Percentiles rank a stretch among this genome's conserved stretches.
phyloP scores from a whole-genome alignment of 2,329 filamentous ascomycete genomes.

The Myriosclerotinia scirpicola region DNA sequence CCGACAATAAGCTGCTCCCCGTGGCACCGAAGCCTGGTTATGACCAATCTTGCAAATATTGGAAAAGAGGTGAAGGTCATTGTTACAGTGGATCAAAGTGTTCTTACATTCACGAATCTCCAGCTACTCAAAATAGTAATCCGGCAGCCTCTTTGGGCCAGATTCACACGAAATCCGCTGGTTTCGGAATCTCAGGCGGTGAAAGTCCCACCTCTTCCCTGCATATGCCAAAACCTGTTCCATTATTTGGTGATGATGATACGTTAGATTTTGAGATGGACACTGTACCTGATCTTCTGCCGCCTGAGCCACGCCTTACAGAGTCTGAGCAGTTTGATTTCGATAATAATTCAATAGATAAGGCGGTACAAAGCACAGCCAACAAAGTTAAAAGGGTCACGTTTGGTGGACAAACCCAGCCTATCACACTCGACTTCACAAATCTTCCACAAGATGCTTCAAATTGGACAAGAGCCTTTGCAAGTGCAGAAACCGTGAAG shows the following conservation, averaged over 20 bases:
- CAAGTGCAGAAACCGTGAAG: slow-evolving; percentile 1
- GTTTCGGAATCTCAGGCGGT: neutral
- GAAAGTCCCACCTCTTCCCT: neutral
- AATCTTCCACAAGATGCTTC: neutral
- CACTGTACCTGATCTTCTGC: neutral
- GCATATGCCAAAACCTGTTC: neutral
- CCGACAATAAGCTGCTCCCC: neutral
- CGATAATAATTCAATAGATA: neutral
- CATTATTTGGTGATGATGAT: neutral
- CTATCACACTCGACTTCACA: slow-evolving; percentile 8
- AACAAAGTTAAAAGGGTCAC: slow-evolving; percentile 2
- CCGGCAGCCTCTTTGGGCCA: neutral
- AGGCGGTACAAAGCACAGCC: neutral
- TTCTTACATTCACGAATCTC: neutral
- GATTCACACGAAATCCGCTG: neutral
- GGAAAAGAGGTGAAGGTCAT: neutral
- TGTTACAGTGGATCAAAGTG: neutral
- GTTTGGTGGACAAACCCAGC: neutral
- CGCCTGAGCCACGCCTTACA: neutral
- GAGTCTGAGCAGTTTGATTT: neutral
- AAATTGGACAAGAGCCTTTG: slow-evolving; percentile 2
- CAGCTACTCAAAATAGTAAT: neutral
- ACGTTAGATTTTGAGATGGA: slow-evolving; percentile 1
- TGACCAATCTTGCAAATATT: neutral
- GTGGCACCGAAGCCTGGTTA: slow-evolving; percentile 1